These are phyloP conservation scores for Inonotus hispidus DNA, from an alignment of 1,284 basidiomycete genomes.

Conservation along the genomic window DNA sequence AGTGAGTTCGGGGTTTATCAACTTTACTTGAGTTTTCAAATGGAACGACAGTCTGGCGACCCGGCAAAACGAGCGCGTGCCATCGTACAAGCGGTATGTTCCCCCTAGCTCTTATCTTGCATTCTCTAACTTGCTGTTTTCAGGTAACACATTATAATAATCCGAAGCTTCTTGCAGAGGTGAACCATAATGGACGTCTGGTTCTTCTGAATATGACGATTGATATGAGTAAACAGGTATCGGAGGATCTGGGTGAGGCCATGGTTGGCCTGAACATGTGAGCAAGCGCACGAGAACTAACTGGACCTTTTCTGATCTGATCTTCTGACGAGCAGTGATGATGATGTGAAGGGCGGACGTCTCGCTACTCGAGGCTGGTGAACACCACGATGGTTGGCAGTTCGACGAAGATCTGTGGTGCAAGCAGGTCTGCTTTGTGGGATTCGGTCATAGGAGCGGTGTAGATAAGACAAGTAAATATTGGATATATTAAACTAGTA, in stretches of 20 bases:
- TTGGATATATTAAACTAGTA: neutral
- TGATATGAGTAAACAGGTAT: slow-evolving; percentile 47
- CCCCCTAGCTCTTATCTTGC: neutral
- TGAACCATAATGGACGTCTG: slow-evolving; percentile 26
- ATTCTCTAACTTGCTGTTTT: slow-evolving; percentile 15
- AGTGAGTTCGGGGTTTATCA: slow-evolving; percentile 40
- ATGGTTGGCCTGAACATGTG: slow-evolving; percentile 94
- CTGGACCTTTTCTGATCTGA: slow-evolving; percentile 2
- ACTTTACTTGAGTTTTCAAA: slow-evolving; percentile 14
- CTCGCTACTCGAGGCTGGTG: slow-evolving; percentile 48
- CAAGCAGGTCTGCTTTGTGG: too few relatives aligned
- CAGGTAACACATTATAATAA: slow-evolving; percentile 95
- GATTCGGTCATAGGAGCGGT: neutral
- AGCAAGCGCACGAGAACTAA: slow-evolving; percentile 26
- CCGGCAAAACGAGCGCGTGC: slow-evolving; percentile 92
- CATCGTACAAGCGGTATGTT: slow-evolving; percentile 87
- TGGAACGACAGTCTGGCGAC: slow-evolving; percentile 71
- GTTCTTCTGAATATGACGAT: slow-evolving; percentile 1
- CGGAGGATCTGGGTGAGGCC: slow-evolving; percentile 83
- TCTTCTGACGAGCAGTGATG: slow-evolving; percentile 38
- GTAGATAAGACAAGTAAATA: neutral
- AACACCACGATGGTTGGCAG: slow-evolving; percentile 9
- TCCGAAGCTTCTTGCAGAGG: slow-evolving; percentile 78
- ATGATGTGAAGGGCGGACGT: slow-evolving; percentile 59
- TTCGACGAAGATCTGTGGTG: too few relatives aligned